A percentile compares a stretch with the other conserved stretches of the same genome.
phyloP scores from a whole-genome alignment of 2,329 filamentous ascomycete species.

The Claviceps pazoutovae region DNA sequence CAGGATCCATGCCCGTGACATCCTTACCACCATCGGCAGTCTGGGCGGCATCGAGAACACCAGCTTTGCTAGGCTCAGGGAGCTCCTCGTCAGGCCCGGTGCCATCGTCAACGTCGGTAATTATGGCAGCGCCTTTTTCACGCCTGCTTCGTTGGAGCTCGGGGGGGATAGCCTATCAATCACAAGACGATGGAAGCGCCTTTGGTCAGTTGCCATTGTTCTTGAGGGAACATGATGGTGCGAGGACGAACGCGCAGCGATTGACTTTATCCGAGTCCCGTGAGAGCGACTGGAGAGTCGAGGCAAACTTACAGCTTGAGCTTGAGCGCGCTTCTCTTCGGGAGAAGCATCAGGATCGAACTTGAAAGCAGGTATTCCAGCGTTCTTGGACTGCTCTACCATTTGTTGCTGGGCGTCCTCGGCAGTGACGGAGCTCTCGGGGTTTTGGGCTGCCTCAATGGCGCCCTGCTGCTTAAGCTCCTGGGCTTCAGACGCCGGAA shows the following conservation, averaged over 20 bases:
- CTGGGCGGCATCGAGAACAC: constrained; percentile 43
- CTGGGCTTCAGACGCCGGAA: constrained; percentile 13
- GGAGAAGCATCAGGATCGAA: constrained; percentile 78
- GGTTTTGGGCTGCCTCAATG: constrained; percentile 62
- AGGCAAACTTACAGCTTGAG: constrained; percentile 49
- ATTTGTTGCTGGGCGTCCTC: constrained; percentile 61
- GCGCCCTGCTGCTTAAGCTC: constrained; percentile 76
- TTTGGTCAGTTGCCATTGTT: neutral
- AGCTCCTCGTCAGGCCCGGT: constrained; percentile 59
- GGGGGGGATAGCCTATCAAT: constrained; percentile 21
- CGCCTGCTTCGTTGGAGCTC: constrained; percentile 22
- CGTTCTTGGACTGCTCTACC: constrained; percentile 62
- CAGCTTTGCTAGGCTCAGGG: constrained; percentile 57
- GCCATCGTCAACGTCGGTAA: constrained; percentile 67
- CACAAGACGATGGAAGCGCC: neutral
- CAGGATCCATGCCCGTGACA: constrained; percentile 35
- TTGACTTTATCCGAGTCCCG: neutral
- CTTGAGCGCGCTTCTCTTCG: constrained; percentile 73
- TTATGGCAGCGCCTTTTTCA: constrained; percentile 52
- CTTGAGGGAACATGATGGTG: neutral
- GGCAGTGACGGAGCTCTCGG: constrained; percentile 51
- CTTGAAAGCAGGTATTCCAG: constrained; percentile 64
- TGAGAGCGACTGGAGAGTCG: neutral
- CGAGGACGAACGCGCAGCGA: too few relatives aligned
- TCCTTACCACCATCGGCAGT: constrained; percentile 34